Conservation (phyloP, 2,329 filamentous ascomycete genomes). For the Xylariaceae sp. region DNA sequence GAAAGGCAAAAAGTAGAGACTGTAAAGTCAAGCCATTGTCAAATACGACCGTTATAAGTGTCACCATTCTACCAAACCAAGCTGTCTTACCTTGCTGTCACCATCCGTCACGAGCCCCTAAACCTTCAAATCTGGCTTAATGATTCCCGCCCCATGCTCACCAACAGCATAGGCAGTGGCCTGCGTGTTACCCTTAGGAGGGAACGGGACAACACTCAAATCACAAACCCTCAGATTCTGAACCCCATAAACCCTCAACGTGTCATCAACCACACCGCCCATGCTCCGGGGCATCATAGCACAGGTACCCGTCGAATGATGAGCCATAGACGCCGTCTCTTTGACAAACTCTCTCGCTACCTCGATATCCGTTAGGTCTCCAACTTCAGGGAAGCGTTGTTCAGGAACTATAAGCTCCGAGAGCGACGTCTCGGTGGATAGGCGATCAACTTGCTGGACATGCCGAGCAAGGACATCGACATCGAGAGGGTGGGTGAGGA, state of each 20-base stretch:
- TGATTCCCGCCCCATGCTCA: background rate
- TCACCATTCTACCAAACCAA: too few species aligned
- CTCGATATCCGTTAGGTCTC: background rate
- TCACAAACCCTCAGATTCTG: background rate
- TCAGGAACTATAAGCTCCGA: background rate
- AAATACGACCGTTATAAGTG: too few species aligned
- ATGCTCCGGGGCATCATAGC: background rate
- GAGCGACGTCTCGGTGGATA: background rate
- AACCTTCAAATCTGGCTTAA: too few species aligned
- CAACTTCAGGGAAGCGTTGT: background rate
- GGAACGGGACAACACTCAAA: background rate
- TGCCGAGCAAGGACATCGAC: slow-evolving; percentile 11
- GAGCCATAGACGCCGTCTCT: background rate
- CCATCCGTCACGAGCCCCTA: too few species aligned
- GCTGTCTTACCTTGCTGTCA: too few species aligned
- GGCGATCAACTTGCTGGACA: slow-evolving; percentile 5
- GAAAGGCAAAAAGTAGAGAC: too few species aligned
- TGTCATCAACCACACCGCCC: background rate
- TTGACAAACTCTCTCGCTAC: background rate
- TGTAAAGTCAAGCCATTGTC: too few species aligned
- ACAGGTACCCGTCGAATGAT: background rate
- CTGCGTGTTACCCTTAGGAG: background rate
- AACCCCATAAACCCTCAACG: background rate
- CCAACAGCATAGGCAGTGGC: background rate
- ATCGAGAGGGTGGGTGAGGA: slow-evolving; percentile 9